Conservation (phyloP, 768 basidiomycete genomes). For the Phaeotremella skinneri region DNA sequence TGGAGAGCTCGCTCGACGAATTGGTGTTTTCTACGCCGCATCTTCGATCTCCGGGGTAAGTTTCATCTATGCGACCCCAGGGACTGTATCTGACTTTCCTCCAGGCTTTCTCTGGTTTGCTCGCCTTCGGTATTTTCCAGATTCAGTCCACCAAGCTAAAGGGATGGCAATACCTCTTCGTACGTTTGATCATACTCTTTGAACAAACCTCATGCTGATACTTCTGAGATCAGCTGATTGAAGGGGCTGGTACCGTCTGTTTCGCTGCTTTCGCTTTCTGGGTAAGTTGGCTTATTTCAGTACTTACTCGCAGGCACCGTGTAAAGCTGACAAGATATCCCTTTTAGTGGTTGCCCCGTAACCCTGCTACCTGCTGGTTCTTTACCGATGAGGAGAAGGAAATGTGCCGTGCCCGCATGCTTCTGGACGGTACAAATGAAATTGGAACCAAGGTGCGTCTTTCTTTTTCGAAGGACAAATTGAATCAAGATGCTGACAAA, state of each 20-base stretch:
- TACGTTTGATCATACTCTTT: conserved; percentile 20
- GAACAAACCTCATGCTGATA: not conserved
- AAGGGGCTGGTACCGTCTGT: conserved; percentile 49
- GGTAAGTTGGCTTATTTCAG: conserved; percentile 52
- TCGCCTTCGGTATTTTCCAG: conserved; percentile 60
- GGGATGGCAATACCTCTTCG: conserved; percentile 60
- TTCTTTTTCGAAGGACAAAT: not conserved
- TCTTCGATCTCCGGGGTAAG: conserved; percentile 12
- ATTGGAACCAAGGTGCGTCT: conserved; percentile 52
- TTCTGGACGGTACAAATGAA: conserved; percentile 57
- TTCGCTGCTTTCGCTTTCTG: conserved; percentile 57
- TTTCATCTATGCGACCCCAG: not conserved
- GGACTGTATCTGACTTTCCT: not conserved
- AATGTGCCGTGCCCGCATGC: conserved; percentile 47
- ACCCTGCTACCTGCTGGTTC: conserved; percentile 12
- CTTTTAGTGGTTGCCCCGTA: conserved; percentile 10
- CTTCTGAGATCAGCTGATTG: conserved; percentile 36
- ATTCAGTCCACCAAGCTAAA: conserved; percentile 55
- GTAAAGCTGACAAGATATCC: not conserved
- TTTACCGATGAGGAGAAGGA: conserved; percentile 20
- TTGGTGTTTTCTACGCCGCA: conserved; percentile 58
- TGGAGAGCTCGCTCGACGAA: conserved; percentile 58
- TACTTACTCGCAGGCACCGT: not conserved
- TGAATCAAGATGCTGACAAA: not conserved
- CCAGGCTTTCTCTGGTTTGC: conserved; percentile 36